Evolutionary conservation across 176 grass and related monocot genomes (phyloP).

Genomic region (Otatea glauca): DNA sequence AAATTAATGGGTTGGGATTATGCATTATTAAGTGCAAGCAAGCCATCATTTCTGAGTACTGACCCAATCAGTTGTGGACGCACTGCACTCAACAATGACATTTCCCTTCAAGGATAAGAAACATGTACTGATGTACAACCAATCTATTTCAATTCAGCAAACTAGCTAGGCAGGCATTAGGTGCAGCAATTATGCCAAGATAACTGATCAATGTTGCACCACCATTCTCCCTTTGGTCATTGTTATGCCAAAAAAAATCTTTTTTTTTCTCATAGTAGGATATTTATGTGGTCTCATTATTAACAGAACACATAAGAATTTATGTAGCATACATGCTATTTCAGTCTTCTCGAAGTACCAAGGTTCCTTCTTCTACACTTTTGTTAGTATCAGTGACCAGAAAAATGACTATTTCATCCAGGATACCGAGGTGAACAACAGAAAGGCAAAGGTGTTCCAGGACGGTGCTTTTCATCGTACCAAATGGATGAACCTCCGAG

Average conservation of each 20-base stretch:
- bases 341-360: no score
- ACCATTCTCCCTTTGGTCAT: neutral
- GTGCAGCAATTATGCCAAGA: neutral
- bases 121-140: neutral
- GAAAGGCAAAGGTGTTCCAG: constrained; percentile 48
- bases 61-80: neutral
- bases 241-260: neutral
- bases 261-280: neutral
- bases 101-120: neutral
- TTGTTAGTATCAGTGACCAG: neutral
- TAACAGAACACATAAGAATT: neutral
- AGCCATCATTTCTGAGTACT: neutral
- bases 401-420: constrained; percentile 27
- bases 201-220: neutral
- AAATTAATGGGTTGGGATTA: neutral
- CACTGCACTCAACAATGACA: neutral
- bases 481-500: constrained; percentile 69
- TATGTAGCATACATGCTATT: neutral
- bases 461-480: constrained; percentile 52
- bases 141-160: neutral
- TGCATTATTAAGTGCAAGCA: neutral
- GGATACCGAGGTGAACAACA: constrained; percentile 81
- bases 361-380: neutral
- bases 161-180: neutral
- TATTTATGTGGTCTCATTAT: neutral